Evolutionary conservation across 345 rosid species (phyloP).

Genomic region (Aquilaria yunnanensis): DNA sequence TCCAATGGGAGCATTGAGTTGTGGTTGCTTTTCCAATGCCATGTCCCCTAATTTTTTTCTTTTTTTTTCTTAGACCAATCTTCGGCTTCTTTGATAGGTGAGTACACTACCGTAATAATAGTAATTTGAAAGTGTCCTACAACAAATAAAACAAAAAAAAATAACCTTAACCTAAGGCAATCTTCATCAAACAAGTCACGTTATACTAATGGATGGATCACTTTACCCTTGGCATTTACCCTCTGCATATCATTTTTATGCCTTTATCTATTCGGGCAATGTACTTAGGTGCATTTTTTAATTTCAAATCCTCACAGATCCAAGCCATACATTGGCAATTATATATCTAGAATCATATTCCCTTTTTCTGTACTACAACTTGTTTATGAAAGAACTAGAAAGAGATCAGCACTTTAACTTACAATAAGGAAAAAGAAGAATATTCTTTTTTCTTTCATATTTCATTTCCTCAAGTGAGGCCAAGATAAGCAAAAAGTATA

Average conservation of each 20-base stretch:
- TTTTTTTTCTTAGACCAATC: conserved; percentile 24
- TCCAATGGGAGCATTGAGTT: conserved; percentile 12
- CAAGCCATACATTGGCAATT: conserved; percentile 38
- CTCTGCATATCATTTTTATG: conserved; percentile 40
- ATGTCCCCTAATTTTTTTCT: conserved; percentile 15
- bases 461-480: conserved; percentile 8
- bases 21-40: conserved; percentile 35
- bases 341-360: conserved; percentile 18
- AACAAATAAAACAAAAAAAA: conserved; percentile 51
- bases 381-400: conserved; percentile 22
- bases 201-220: not conserved
- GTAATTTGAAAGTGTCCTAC: conserved; percentile 7
- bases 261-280: conserved; percentile 23
- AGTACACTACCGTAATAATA: conserved; percentile 7
- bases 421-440: not conserved
- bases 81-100: conserved; percentile 28
- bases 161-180: conserved; percentile 25
- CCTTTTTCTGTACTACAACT: conserved; percentile 32
- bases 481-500: not conserved
- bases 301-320: conserved; percentile 40
- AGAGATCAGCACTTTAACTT: conserved; percentile 16
- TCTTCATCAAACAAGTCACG: conserved; percentile 11
- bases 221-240: conserved; percentile 18
- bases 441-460: conserved; percentile 10
- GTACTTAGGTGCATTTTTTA: conserved; percentile 12